A percentile compares a stretch with the other conserved stretches of the same genome.
Evolutionary conservation across 1,284 basidiomycete species (phyloP).

Genomic region (Apiotrichum veenhuisii): DNA sequence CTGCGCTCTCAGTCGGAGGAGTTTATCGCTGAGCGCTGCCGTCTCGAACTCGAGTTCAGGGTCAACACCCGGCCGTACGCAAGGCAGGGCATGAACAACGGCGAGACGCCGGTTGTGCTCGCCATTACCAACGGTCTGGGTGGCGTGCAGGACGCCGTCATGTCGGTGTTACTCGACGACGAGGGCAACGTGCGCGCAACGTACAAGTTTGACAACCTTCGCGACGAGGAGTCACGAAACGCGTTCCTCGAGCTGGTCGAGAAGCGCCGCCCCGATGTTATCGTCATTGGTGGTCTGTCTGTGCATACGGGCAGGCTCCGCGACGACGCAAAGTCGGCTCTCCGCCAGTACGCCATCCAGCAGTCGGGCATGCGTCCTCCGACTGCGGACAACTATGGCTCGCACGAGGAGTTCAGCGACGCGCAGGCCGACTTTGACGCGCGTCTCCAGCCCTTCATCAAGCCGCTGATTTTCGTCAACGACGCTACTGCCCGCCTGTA

Average conservation of each 20-base stretch:
- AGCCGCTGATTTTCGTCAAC: conserved; percentile 75
- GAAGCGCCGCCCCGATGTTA: conserved; percentile 77
- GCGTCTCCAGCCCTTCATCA: conserved; percentile 39
- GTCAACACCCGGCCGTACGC: conserved; percentile 64
- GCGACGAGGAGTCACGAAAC: conserved; percentile 57
- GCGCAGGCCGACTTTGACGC: conserved; percentile 33
- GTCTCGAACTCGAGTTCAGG: conserved; percentile 61
- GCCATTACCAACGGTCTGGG: conserved; percentile 94
- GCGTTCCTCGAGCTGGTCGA: conserved; percentile 78
- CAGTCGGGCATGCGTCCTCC: conserved; percentile 31
- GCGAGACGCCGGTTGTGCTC: conserved; percentile 77
- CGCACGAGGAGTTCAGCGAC: conserved; percentile 36
- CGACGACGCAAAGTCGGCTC: conserved; percentile 57
- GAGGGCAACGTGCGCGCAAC: conserved; percentile 84
- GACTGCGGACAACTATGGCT: conserved; percentile 30
- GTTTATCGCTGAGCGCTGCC: conserved; percentile 64
- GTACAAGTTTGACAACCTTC: conserved; percentile 80
- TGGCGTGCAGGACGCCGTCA: conserved; percentile 85
- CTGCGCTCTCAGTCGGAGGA: conserved; percentile 89
- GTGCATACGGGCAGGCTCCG: conserved; percentile 60
- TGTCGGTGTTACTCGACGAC: conserved; percentile 79
- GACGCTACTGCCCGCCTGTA: conserved; percentile 94
- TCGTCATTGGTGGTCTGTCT: conserved; percentile 84
- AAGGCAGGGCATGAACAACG: conserved; percentile 60
- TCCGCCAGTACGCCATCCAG: conserved; percentile 41